Conservation (phyloP, 257 asterid species). For the Datura wrightii region DNA sequence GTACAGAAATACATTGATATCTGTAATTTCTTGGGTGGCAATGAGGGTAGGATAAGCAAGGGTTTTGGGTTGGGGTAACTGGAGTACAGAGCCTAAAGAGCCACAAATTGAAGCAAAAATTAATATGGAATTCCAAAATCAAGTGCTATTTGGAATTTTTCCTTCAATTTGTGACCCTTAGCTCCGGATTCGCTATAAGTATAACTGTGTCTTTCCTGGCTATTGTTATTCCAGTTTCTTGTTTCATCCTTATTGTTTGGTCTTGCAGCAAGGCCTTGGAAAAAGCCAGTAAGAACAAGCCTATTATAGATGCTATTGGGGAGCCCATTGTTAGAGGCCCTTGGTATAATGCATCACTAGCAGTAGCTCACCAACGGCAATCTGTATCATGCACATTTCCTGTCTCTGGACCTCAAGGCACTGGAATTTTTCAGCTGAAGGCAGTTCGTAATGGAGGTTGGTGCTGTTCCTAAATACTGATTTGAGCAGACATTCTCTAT, state of each 20-base stretch:
- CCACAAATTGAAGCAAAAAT: no score
- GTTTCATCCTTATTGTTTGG: neutral
- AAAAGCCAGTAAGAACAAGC: slow-evolving; percentile 75
- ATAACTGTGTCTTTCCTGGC: neutral
- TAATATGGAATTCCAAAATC: no score
- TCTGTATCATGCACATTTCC: slow-evolving; percentile 96
- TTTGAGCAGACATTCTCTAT: neutral
- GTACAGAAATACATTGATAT: neutral
- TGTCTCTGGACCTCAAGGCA: slow-evolving; percentile 92
- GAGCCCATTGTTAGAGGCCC: slow-evolving; percentile 96
- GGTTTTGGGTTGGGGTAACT: neutral
- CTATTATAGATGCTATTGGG: slow-evolving; percentile 76
- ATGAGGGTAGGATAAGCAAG: neutral
- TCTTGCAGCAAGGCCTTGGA: slow-evolving; percentile 93
- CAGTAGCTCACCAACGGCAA: slow-evolving; percentile 84
- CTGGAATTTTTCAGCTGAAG: slow-evolving; percentile 87
- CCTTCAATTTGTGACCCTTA: no score
- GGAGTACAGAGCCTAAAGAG: no score
- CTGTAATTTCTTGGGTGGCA: neutral
- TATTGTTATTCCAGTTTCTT: neutral
- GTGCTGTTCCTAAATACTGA: neutral
- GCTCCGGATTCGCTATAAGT: no score
- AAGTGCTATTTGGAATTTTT: no score
- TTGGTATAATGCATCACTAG: slow-evolving; percentile 97
- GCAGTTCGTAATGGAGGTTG: slow-evolving; percentile 90